Base-by-base conservation (phyloP, 1,284 basidiomycete genomes). In the Wolfiporia cocos region DNA sequence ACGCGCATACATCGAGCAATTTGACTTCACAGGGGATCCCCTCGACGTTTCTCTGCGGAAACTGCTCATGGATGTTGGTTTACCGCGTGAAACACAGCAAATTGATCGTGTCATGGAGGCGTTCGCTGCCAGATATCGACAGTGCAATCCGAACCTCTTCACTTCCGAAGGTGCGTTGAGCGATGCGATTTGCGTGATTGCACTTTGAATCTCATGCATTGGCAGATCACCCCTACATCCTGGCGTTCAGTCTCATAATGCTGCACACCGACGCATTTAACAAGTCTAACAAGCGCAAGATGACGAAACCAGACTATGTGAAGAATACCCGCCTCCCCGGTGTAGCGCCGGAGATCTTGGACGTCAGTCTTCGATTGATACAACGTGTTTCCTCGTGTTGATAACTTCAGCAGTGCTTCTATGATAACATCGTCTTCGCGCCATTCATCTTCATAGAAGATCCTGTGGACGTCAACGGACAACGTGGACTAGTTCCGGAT, bases 241-340 rank as follows among this genome's bases (percentile, higher is more conserved):
- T 99, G 32, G 91, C 95, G 11, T 99, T 99, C 66, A 97, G 95
- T 53, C 71, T 99, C 56, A 96, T 99, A 61, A 98, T 99, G 93
- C 73, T 99, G 34, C 94, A 98, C 60, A 99, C 96, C 10, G 95
- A 99, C 59, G 88, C 87, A 1, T 99, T 98, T 73, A 99, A 99
- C 67, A 91, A 86, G 65, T 92, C 91, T 51, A 98, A 97, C 66
- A 97, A 92, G 66, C 84, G 85, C 49, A 98, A 98, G 69, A 99
- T 99, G 96, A 83, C 86, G 24, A 96, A 94, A 61, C 71, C 79
- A 2, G 93, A 95, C 56, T 97, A 97, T 58, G 73, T 96, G 49
- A 88, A 82, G 66, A 97, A 97, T 56, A 94, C 93, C 0, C 73
- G 78, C 39, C 73, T 95, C 48, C 87, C 92, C n/a, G 92, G 92